Evolutionary conservation across 257 asterid species (phyloP).

Genomic region (Solanum bulbocastanum): DNA sequence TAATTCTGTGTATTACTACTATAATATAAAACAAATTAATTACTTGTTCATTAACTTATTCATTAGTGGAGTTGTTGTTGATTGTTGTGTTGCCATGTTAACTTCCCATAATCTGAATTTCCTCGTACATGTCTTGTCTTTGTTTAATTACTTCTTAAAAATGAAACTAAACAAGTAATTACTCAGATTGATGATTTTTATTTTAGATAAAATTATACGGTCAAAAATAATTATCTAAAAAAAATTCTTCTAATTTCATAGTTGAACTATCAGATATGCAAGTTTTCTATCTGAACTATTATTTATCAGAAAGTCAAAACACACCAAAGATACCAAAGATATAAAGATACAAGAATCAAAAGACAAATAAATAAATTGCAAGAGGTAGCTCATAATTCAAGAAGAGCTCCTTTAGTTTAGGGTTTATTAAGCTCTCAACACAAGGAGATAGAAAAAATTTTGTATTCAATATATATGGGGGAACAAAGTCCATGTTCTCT

Average conservation of each 20-base stretch:
- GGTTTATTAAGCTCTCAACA: constrained; percentile 50
- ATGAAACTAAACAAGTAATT: background rate
- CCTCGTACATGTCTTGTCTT: constrained; percentile 42
- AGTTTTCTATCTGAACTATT: background rate
- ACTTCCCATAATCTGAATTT: constrained; percentile 31
- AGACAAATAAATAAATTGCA: background rate
- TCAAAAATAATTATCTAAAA: background rate
- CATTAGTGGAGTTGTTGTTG: constrained; percentile 51
- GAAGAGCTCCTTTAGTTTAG: constrained; percentile 32
- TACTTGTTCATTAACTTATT: background rate
- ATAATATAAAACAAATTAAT: background rate
- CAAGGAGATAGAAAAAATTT: constrained; percentile 51
- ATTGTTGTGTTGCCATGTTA: constrained; percentile 15
- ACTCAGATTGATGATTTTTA: background rate
- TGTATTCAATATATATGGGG: constrained; percentile 20
- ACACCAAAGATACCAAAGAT: background rate
- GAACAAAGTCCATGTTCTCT: constrained; percentile 87
- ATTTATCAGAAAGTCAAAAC: background rate
- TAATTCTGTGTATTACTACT: background rate
- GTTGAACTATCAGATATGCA: no score
- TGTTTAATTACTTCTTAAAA: background rate
- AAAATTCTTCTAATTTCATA: no score
- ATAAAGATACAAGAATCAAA: background rate
- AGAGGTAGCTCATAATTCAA: constrained; percentile 37
- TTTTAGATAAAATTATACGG: no score